phyloP scores from a whole-genome alignment of 169 alveolate genomes.

The Blepharisma undulans region DNA sequence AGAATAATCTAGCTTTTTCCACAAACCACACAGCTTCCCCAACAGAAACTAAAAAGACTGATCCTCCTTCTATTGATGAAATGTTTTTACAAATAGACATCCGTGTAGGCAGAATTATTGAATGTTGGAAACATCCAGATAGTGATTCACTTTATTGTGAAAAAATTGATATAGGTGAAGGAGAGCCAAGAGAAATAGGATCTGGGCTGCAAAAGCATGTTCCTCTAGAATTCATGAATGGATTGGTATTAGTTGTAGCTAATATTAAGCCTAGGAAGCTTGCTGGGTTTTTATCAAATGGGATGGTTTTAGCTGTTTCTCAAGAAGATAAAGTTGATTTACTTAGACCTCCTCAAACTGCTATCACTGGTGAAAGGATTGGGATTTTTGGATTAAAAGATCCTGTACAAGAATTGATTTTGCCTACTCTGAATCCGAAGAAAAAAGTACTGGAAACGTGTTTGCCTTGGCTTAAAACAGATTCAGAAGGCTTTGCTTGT shows the following conservation, averaged over 20 bases:
- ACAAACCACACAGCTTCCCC: neutral
- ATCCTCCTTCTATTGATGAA: neutral
- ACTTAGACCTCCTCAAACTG: conserved; percentile 70
- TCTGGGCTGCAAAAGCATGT: conserved; percentile 79
- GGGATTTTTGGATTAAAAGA: conserved; percentile 43
- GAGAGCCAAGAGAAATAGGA: conserved; percentile 78
- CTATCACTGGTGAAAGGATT: conserved; percentile 73
- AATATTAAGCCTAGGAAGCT: conserved; percentile 82
- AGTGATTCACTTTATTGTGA: conserved; percentile 83
- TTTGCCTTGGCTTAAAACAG: conserved; percentile 28
- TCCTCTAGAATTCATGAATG: conserved; percentile 77
- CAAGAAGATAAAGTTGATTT: conserved; percentile 68
- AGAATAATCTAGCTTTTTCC: neutral
- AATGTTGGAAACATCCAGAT: conserved; percentile 73
- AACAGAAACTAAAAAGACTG: neutral
- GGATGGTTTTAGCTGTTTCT: conserved; percentile 80
- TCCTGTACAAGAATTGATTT: conserved; percentile 16
- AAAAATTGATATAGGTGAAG: conserved; percentile 85
- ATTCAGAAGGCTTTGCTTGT: conserved; percentile 43
- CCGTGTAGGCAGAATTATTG: conserved; percentile 77
- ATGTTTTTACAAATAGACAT: conserved; percentile 65
- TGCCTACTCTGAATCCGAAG: conserved; percentile 55
- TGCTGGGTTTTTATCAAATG: conserved; percentile 75
- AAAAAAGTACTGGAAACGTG: conserved; percentile 53
- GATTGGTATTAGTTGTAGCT: conserved; percentile 76